phyloP scores from a whole-genome alignment of 2,329 filamentous ascomycete genomes.

The Pezicula neosporulosa region DNA sequence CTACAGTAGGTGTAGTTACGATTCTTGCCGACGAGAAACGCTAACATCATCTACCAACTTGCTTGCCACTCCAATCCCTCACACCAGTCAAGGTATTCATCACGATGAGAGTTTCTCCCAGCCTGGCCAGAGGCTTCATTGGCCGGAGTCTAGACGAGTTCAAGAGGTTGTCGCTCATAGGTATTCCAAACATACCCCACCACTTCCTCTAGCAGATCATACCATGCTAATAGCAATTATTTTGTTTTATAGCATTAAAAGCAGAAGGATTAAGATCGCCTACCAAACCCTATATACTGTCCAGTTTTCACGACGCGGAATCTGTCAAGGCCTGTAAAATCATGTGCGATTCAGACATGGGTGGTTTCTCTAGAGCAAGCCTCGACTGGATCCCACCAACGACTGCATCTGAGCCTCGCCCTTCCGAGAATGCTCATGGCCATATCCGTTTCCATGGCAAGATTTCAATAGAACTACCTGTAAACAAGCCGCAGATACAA shows the following conservation, averaged over 20 bases:
- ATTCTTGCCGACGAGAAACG: not conserved
- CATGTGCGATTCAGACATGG: conserved; percentile 84
- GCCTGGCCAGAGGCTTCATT: conserved; percentile 48
- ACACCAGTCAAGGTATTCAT: not conserved
- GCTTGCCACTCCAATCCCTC: not conserved
- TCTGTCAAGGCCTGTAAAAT: conserved; percentile 59
- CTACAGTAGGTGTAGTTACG: too few relatives aligned
- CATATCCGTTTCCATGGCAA: conserved; percentile 82
- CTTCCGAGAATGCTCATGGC: conserved; percentile 34
- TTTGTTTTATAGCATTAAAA: conserved; percentile 51
- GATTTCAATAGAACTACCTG: conserved; percentile 83
- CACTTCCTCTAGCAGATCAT: not conserved
- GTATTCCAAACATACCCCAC: conserved; percentile 32
- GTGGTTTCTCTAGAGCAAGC: conserved; percentile 74
- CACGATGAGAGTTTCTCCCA: conserved; percentile 45
- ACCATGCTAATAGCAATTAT: conserved; percentile 7
- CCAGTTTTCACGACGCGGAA: conserved; percentile 54
- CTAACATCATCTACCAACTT: not conserved
- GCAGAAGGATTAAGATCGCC: conserved; percentile 67
- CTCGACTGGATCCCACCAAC: conserved; percentile 49
- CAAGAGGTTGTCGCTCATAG: conserved; percentile 51
- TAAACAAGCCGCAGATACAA: conserved; percentile 68
- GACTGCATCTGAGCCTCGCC: conserved; percentile 12
- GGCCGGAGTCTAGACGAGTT: conserved; percentile 58
- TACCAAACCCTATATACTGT: conserved; percentile 59